Evolutionary conservation across 768 basidiomycete genomes (phyloP), one percentile per base, ranked within the genome.

Genomic region (Calvatia gigantea): DNA sequence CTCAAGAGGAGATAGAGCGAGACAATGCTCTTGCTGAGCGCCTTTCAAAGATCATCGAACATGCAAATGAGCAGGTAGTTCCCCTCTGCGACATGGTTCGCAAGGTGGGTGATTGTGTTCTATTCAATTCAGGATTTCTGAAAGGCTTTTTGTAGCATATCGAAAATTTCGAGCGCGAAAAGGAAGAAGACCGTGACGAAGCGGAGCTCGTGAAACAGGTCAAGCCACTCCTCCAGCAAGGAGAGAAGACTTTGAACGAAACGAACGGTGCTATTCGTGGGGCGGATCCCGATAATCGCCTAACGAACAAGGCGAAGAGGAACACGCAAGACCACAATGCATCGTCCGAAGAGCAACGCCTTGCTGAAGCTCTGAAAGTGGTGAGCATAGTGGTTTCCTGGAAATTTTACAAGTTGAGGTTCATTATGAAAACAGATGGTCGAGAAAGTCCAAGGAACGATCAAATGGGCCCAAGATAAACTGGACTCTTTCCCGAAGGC

Each of bases 401-500:
- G 11, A 43, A 12, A 35, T 23, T 37, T 43, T 9, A n/a, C 23
- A 14, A 15, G 43, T 21, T 29, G 3, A 28, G 17, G 19, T 28
- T 51, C 7, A 23, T 21, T n/a, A 9, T 9, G 14, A 19, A 1
- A 29, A 27, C 28, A 73, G 73, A 56, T 73, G 53, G 44, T 72
- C 32, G 64, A 73, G 55, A 70, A 71, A 52, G 71, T 75, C 14
- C 67, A 68, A 23, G 72, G 72, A 12, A 73, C 71, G 0, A 69
- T 73, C 35, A 68, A 73, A 33, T 73, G 72, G 70, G 72, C 73
- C 2, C 64, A 62, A 47, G 65, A 70, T 49, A 73, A 73, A 59
- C 62, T 73, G 32, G 65, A 71, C 23, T 62, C 62, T 15, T 71
- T 70, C 64, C 73, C 73, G 0, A 70, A 73, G 54, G 73, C 72